Percentiles rank a stretch among this genome's conserved stretches.
phyloP scores from a whole-genome alignment of 2,329 filamentous ascomycete genomes.

The Ascochyta viciae-villosae region DNA sequence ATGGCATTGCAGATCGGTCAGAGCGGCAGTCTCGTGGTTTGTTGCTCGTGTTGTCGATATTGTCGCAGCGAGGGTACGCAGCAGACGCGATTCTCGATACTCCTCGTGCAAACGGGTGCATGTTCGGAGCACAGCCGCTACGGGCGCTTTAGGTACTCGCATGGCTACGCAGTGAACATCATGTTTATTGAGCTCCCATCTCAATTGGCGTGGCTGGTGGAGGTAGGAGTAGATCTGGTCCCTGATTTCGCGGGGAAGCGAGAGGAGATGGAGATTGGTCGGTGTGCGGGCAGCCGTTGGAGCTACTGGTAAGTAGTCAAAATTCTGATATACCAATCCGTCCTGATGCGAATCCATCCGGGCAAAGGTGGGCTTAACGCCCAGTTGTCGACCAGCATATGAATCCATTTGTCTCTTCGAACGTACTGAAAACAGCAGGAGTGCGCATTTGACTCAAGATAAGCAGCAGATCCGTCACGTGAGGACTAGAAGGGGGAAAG shows the following conservation, averaged over 20 bases:
- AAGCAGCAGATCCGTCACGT: conserved; percentile 7
- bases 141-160: conserved; percentile 5
- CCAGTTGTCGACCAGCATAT: background rate
- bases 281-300: background rate
- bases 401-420: background rate
- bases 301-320: background rate
- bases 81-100: conserved; percentile 5
- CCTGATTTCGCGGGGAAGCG: conserved; percentile 17
- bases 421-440: background rate
- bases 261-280: background rate
- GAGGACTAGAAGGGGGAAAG: conserved; percentile 1
- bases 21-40: conserved; percentile 8
- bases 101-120: conserved; percentile 13
- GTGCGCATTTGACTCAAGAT: conserved; percentile 14
- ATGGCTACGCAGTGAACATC: conserved; percentile 10
- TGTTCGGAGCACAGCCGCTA: conserved; percentile 8
- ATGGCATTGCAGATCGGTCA: conserved; percentile 13
- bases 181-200: conserved; percentile 13
- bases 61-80: conserved; percentile 3
- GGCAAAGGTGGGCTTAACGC: conserved; percentile 2
- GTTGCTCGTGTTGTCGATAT: conserved; percentile 13
- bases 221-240: conserved; percentile 18
- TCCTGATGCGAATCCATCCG: conserved; percentile 17
- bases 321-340: background rate
- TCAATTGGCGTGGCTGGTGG: background rate